Evolutionary conservation across 1,284 basidiomycete species (phyloP).

Genomic region (Malassezia psittaci): DNA sequence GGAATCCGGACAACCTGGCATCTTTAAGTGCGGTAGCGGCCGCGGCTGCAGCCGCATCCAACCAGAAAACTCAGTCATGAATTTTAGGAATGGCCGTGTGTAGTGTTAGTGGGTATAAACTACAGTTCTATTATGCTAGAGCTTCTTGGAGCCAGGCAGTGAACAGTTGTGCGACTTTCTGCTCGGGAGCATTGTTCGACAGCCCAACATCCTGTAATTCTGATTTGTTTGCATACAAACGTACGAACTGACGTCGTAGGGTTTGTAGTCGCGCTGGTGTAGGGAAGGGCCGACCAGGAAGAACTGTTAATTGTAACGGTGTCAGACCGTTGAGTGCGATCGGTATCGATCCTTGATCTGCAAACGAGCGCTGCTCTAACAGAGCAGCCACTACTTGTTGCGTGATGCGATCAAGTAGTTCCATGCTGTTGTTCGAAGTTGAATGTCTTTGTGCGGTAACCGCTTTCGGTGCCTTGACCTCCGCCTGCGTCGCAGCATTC

Average conservation of each 20-base stretch:
- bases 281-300: constrained; percentile 15
- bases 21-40: constrained; percentile 31
- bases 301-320: constrained; percentile 19
- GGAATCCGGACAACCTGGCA: constrained; percentile 24
- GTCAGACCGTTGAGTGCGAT: constrained; percentile 19
- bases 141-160: constrained; percentile 29
- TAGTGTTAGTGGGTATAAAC: neutral
- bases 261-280: constrained; percentile 29
- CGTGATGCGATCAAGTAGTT: constrained; percentile 43
- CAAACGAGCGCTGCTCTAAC: constrained; percentile 18
- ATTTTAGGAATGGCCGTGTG: neutral
- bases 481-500: constrained; percentile 66
- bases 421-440: constrained; percentile 49
- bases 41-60: constrained; percentile 24
- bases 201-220: constrained; percentile 29
- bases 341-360: constrained; percentile 17
- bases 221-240: constrained; percentile 31
- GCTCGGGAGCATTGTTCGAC: constrained; percentile 22
- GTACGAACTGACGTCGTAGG: constrained; percentile 36
- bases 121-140: neutral
- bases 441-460: constrained; percentile 54
- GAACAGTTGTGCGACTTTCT: constrained; percentile 28
- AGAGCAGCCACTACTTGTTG: constrained; percentile 30
- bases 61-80: constrained; percentile 5
- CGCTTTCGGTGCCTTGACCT: constrained; percentile 70